Percentiles rank a stretch among this genome's conserved stretches.
phyloP scores from a whole-genome alignment of 2,329 filamentous ascomycete species.

The Aspergillus sp. region DNA sequence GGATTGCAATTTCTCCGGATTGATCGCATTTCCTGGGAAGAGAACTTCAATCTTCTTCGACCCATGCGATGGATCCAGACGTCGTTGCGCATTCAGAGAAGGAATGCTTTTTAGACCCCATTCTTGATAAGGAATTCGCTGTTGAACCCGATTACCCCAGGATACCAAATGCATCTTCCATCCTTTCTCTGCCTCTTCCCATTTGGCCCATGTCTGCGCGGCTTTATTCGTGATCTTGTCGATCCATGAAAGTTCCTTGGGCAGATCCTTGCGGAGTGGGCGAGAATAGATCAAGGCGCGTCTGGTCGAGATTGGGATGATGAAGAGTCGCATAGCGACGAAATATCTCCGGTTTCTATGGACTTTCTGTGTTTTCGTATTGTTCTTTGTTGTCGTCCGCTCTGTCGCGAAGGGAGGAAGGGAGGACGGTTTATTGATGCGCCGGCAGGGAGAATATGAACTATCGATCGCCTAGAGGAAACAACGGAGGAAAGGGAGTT shows the following conservation, averaged over 20 bases:
- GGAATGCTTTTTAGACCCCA: constrained; percentile 97
- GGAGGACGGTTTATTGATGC: neutral
- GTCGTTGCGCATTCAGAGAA: constrained; percentile 66
- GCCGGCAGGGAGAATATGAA: constrained; percentile 13
- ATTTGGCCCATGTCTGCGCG: constrained; percentile 73
- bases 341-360: neutral
- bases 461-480: constrained; percentile 21
- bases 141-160: constrained; percentile 82
- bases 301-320: constrained; percentile 87
- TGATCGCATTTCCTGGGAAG: constrained; percentile 71
- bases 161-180: constrained; percentile 87
- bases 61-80: constrained; percentile 61
- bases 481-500: constrained; percentile 14
- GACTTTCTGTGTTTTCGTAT: neutral
- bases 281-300: constrained; percentile 92
- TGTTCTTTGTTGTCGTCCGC: neutral
- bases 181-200: constrained; percentile 78
- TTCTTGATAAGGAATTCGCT: constrained; percentile 91
- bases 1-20: constrained; percentile 59
- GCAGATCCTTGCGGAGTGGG: constrained; percentile 59
- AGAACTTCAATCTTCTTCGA: constrained; percentile 65
- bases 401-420: constrained; percentile 1
- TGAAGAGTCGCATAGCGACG: constrained; percentile 78
- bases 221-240: constrained; percentile 72
- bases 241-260: constrained; percentile 55